Percentiles rank a stretch among this genome's conserved stretches.
These are phyloP conservation scores for Calophaca sinica DNA, from an alignment of 306 rosid species.

Conservation along the genomic window DNA sequence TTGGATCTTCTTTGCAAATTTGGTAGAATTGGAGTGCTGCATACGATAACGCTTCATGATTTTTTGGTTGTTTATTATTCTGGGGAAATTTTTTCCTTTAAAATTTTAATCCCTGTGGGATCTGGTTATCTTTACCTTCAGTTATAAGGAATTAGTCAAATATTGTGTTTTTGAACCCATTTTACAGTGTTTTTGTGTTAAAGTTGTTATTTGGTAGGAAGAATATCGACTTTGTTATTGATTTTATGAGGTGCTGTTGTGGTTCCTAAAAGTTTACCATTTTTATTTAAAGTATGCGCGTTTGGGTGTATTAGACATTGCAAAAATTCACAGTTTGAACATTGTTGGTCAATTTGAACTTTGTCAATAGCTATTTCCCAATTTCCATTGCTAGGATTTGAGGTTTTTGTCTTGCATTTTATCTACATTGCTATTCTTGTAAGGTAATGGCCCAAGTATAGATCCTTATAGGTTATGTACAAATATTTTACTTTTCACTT, in stretches of 20 bases:
- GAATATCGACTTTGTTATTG: not conserved
- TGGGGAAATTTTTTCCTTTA: not conserved
- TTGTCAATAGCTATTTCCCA: conserved; percentile 16
- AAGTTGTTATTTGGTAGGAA: conserved; percentile 1
- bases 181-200: not conserved
- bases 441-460: no score
- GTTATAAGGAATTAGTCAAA: not conserved
- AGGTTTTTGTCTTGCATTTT: no score
- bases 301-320: conserved; percentile 32
- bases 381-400: conserved; percentile 14
- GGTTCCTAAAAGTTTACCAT: no score
- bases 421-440: no score
- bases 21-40: conserved; percentile 35
- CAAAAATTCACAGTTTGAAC: conserved; percentile 20
- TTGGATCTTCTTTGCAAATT: conserved; percentile 49
- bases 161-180: not conserved
- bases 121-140: conserved; percentile 38
- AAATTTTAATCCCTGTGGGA: conserved; percentile 35
- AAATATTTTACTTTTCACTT: no score
- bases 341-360: conserved; percentile 36
- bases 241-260: conserved; percentile 37
- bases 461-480: no score
- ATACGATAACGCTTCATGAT: not conserved
- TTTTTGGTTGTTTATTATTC: conserved; percentile 6
- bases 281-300: no score